Base-by-base conservation (phyloP, 2,329 filamentous ascomycete species). In the Exophiala sp. region DNA sequence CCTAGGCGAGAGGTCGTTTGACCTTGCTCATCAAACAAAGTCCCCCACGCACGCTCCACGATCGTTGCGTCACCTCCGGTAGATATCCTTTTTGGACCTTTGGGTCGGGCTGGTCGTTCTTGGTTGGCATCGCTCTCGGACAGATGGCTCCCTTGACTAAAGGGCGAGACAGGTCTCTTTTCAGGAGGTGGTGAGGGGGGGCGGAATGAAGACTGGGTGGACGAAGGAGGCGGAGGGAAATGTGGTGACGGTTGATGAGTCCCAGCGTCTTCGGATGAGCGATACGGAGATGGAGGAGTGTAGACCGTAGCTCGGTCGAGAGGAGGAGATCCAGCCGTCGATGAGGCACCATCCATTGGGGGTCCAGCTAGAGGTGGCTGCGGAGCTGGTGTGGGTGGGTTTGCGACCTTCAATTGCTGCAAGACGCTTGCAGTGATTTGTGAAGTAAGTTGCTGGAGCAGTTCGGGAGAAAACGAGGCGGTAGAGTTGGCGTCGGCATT, bases 1-100 rank as follows among this genome's bases (percentile, higher is more conserved):
- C 81, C 81, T 12, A 92, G 76, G 47, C 88, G 78, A 44, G 77
- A 70, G 0, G 89, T 91, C 1, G 88, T 83, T 52, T 80, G 78
- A 0, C 85, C 87, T 24, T 84, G 76, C 2, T 77, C 73, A 43
- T 87, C 83, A 65, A 95, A 95, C 2, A 95, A 69, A 8, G 76
- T 77, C 5, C 88, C 87, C 90, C 90, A 95, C 65, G 85, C 85
- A 65, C 80, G 82, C 66, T 91, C 88, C 24, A 87, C 69, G 1
- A 81, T 80, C 1, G 80, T 84, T 57, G 78, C 67, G 55, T 83
- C 81, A 32, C 70, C 69, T 10, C 67, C 65, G 0, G 72, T 75
- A 18, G 69, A 66, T 40, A 71, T 66, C 24, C 73, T 68, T 12
- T 65, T 65, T 8, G 71, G 69, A 10, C 66, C 66, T 50, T 65